Conservation (phyloP, 306 rosid genomes). For the Heteromeles arbutifolia region DNA sequence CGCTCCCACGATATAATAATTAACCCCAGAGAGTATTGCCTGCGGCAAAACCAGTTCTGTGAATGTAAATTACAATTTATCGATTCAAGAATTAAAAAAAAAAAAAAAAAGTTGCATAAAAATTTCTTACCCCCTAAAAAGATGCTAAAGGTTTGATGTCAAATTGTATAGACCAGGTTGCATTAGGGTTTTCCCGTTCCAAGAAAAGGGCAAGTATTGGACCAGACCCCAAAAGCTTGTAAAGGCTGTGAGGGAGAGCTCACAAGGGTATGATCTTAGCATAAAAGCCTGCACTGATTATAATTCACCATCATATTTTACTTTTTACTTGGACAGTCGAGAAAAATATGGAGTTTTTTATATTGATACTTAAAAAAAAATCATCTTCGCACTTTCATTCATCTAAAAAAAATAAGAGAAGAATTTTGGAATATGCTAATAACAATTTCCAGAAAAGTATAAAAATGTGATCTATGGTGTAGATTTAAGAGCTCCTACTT, state of each 20-base stretch:
- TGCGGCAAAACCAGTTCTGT: not conserved
- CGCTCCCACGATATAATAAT: slow-evolving; percentile 22
- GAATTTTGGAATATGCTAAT: too few species aligned
- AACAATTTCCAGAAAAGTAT: too few species aligned
- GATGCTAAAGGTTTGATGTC: slow-evolving; percentile 24
- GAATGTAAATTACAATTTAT: not conserved
- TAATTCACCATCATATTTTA: not conserved
- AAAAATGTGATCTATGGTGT: not conserved
- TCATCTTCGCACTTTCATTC: too few species aligned
- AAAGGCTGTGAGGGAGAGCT: slow-evolving; percentile 34
- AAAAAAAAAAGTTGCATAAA: not conserved
- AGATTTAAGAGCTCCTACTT: slow-evolving; percentile 10
- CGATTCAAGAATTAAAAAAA: not conserved
- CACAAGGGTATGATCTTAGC: slow-evolving; percentile 32
- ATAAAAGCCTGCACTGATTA: slow-evolving; percentile 23
- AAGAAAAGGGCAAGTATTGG: slow-evolving; percentile 20
- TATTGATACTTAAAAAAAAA: too few species aligned
- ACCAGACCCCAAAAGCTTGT: slow-evolving; percentile 34
- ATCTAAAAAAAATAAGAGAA: too few species aligned
- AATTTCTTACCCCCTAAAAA: slow-evolving; percentile 23
- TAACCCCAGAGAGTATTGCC: slow-evolving; percentile 35
- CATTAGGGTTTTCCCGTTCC: slow-evolving; percentile 23
- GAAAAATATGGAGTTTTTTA: too few species aligned
- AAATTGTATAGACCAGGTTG: slow-evolving; percentile 27
- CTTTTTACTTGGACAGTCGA: not conserved